Conservation (phyloP, 2,329 filamentous ascomycete species). For the Botrytis galanthina region DNA sequence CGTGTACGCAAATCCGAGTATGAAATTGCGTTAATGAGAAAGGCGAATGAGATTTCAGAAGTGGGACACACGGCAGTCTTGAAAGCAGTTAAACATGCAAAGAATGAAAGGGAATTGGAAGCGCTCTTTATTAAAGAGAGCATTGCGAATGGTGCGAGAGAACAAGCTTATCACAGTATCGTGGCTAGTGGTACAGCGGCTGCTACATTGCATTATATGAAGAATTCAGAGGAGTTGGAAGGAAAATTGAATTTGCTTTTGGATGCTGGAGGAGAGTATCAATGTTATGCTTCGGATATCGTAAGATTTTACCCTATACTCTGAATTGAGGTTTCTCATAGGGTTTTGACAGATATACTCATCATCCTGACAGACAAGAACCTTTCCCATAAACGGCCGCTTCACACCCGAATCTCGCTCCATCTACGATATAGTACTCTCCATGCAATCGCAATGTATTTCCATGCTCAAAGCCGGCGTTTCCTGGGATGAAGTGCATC, state of each 20-base stretch:
- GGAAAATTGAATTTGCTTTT: constrained; percentile 78
- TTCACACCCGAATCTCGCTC: constrained; percentile 68
- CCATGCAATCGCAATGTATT: constrained; percentile 83
- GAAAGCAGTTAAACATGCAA: constrained; percentile 58
- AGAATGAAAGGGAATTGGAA: constrained; percentile 80
- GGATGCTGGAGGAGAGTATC: constrained; percentile 78
- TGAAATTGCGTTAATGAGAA: constrained; percentile 69
- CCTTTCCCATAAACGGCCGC: constrained; percentile 75
- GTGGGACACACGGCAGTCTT: constrained; percentile 64
- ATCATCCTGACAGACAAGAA: constrained; percentile 62
- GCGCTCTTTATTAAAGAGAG: constrained; percentile 76
- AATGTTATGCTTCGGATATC: constrained; percentile 69
- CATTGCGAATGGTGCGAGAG: constrained; percentile 69
- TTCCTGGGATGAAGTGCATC: constrained; percentile 77
- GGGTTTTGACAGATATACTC: neutral
- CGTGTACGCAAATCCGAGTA: constrained; percentile 73
- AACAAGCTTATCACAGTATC: constrained; percentile 87
- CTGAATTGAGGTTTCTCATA: neutral
- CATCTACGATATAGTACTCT: constrained; percentile 79
- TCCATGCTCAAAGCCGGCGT: constrained; percentile 70
- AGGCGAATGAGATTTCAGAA: constrained; percentile 69
- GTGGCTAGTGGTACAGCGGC: constrained; percentile 77
- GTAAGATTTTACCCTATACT: constrained; percentile 41
- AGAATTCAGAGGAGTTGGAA: constrained; percentile 67
- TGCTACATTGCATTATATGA: constrained; percentile 83